Base-by-base conservation (phyloP, 768 basidiomycete species). In the Mrakia frigida region DNA sequence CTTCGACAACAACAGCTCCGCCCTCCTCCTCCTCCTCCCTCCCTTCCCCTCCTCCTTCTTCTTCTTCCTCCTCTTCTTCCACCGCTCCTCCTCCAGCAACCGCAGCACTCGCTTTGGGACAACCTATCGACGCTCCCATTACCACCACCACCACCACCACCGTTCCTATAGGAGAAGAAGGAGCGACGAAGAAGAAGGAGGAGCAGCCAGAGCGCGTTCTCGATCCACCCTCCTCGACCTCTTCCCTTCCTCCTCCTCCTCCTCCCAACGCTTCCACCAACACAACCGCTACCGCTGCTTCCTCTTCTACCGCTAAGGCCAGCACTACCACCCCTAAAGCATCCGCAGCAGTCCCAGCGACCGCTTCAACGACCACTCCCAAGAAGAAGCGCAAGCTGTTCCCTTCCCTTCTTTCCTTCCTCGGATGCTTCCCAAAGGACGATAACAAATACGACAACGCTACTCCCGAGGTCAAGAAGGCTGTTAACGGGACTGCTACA, bases 301-400 rank as follows among this genome's bases (percentile, higher is more conserved):
- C 69, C 25, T 50, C 46, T 21, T 18, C 46, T 18, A 50, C 46
- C 46, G 18, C 23, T 52, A 43, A 71, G 53, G 25, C 70, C 18
- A 10, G 9, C 13, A 52, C 50, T 2, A 52, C 28, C 43, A 25
- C 70, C 43, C 23, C n/a, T 11, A 53, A 53, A 53, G 2, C 21
- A 52, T 3, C 50, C 11, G 5, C 39, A 6, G 11, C 39, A 11
- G 11, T 11, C 39, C 39, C 39, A 5, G 39, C 39, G 5, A 11
- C 39, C 11, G 39, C 39, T 41, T 5, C 50, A 18, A 52, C 50
- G 4, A 52, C 39, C 35, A 28, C 28, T 5, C 2, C 50, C 25
- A 71, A 28, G 33, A 71, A 71, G 70, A 71, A 71, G 70, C 46
- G 53, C 13, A 71, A 71, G 70, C 37, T n/a, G 28, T 71, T 71